Evolutionary conservation across 2,329 filamentous ascomycete species (phyloP).

Genomic region (Coniochaeta sp.): DNA sequence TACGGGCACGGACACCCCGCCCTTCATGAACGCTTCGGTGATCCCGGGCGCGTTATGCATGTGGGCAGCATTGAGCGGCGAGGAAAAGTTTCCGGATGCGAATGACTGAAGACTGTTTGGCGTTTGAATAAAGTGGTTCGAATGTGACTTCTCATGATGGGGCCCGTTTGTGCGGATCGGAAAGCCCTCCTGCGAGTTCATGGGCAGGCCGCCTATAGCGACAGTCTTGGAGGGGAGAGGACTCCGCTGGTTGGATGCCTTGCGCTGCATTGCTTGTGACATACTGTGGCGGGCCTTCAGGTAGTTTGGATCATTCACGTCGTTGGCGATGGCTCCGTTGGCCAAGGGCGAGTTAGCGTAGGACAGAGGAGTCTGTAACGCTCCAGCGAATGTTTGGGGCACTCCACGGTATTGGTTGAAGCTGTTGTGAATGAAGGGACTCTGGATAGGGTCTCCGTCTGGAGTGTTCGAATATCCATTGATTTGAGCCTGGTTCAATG

Average conservation of each 20-base stretch:
- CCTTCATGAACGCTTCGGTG: conserved; percentile 66
- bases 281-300: conserved; percentile 52
- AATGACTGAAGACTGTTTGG: conserved; percentile 79
- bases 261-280: conserved; percentile 54
- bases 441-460: conserved; percentile 86
- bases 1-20: conserved; percentile 79
- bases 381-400: conserved; percentile 46
- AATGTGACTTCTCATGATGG: conserved; percentile 72
- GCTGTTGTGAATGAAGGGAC: conserved; percentile 66
- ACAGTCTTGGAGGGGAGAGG: conserved; percentile 86
- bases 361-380: conserved; percentile 43
- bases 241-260: conserved; percentile 65
- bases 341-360: conserved; percentile 43
- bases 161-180: conserved; percentile 64
- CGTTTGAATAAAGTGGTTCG: conserved; percentile 86
- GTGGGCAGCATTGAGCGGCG: conserved; percentile 57
- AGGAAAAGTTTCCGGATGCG: conserved; percentile 82
- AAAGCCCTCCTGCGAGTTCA: conserved; percentile 62
- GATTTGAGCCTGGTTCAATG: conserved; percentile 61
- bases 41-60: conserved; percentile 72
- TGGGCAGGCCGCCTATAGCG: conserved; percentile 62
- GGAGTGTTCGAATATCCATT: conserved; percentile 86
- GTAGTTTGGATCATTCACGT: conserved; percentile 44
- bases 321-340: conserved; percentile 40
- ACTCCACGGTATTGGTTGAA: conserved; percentile 72